Evolutionary conservation across 139 green algal genomes (phyloP).

Genomic region (Chlorokybus atmophyticus): DNA sequence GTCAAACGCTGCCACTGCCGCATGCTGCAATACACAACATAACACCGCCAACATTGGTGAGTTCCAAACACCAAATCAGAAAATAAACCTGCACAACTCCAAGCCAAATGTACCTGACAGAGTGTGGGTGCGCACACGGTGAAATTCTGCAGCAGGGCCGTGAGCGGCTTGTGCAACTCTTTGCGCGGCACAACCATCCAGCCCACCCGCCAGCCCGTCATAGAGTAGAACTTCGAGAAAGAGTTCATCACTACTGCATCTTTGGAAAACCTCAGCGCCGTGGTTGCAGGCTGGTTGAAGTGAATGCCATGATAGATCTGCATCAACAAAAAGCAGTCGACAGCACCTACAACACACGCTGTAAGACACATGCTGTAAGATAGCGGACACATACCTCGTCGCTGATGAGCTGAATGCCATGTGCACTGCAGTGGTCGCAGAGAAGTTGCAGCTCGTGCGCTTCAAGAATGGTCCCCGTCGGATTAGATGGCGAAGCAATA

Average conservation of each 20-base stretch:
- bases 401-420: slow-evolving; percentile 1
- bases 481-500: slow-evolving; percentile 12
- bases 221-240: slow-evolving; percentile 25
- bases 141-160: slow-evolving; percentile 13
- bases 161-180: not conserved
- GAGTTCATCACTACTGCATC: slow-evolving; percentile 19
- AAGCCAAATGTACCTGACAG: too few relatives aligned
- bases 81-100: too few relatives aligned
- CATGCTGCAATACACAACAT: slow-evolving; percentile 11
- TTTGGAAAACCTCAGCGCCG: not conserved
- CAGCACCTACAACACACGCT: too few relatives aligned
- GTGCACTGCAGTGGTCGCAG: slow-evolving; percentile 1
- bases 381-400: slow-evolving; percentile 13
- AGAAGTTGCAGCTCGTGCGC: slow-evolving; percentile 6
- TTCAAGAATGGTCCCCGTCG: slow-evolving; percentile 11
- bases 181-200: slow-evolving; percentile 13
- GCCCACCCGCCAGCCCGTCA: slow-evolving; percentile 22
- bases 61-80: too few relatives aligned
- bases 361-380: too few relatives aligned
- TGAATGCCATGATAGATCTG: slow-evolving; percentile 5
- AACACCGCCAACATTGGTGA: too few relatives aligned
- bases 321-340: too few relatives aligned
- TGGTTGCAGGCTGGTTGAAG: not conserved
- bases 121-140: slow-evolving; percentile 15
- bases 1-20: slow-evolving; percentile 11